These are phyloP conservation scores for Acrocalymma vagum DNA, from an alignment of 2,329 filamentous ascomycete species.

Conservation along the genomic window DNA sequence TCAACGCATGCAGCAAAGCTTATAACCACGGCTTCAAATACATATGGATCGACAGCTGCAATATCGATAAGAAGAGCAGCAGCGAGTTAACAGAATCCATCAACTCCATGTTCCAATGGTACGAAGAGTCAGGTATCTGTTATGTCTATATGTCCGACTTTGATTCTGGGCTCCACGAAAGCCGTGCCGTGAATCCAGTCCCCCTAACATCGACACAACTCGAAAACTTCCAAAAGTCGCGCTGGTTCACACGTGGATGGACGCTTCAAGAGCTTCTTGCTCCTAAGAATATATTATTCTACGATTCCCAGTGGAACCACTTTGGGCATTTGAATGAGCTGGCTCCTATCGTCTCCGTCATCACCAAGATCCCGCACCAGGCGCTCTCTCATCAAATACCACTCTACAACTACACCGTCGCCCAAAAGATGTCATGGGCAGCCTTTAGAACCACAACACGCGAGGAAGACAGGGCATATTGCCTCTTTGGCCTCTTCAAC, in stretches of 20 bases:
- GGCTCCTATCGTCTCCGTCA: too few species aligned
- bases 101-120: too few species aligned
- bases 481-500: constrained; percentile 31
- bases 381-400: too few species aligned
- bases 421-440: constrained; percentile 9
- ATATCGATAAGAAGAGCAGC: constrained; percentile 17
- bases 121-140: constrained; percentile 10
- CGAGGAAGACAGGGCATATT: constrained; percentile 37
- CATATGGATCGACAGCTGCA: constrained; percentile 18
- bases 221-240: background rate
- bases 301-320: background rate
- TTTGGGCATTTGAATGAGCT: background rate
- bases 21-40: background rate
- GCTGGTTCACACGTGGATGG: constrained; percentile 6
- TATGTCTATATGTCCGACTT: constrained; percentile 14
- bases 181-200: background rate
- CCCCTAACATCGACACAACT: background rate
- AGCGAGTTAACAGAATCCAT: constrained; percentile 13
- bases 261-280: constrained; percentile 6
- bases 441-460: constrained; percentile 9
- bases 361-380: too few species aligned
- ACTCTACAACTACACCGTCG: background rate
- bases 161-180: background rate
- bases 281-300: constrained; percentile 1
- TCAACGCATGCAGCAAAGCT: constrained; percentile 1